Conservation (phyloP, 495 filamentous ascomycete genomes). For the Penicillium simplicissimum region DNA sequence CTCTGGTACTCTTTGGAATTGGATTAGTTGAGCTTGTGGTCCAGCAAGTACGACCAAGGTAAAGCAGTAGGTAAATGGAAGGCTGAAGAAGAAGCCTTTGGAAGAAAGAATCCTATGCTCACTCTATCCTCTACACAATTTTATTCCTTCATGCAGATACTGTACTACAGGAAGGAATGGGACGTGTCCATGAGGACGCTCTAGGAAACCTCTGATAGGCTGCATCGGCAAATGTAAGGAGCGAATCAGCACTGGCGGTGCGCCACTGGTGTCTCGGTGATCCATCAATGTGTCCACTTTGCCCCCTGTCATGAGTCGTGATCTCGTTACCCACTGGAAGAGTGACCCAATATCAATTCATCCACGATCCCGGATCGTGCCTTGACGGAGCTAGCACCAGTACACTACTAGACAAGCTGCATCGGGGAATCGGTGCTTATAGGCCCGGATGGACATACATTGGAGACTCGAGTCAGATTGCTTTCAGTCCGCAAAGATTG, state of each 20-base stretch:
- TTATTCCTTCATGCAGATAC: neutral
- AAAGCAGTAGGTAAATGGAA: neutral
- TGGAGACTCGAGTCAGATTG: slow-evolving; percentile 10
- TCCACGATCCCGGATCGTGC: neutral
- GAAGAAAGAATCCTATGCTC: neutral
- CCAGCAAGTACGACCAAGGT: neutral
- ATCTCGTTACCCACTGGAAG: slow-evolving; percentile 1
- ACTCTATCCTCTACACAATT: no score
- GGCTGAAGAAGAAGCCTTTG: neutral
- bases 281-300: slow-evolving; percentile 11
- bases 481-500: no score
- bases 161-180: neutral
- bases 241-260: slow-evolving; percentile 9
- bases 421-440: neutral
- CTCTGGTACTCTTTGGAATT: neutral
- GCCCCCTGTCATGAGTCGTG: no score
- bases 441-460: no score
- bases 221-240: neutral
- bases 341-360: neutral
- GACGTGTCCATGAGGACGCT: neutral
- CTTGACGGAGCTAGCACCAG: neutral
- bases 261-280: slow-evolving; percentile 13
- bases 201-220: neutral
- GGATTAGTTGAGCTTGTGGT: neutral
- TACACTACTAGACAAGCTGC: no score